A percentile compares a stretch with the other conserved stretches of the same genome.
phyloP scores from a whole-genome alignment of 495 filamentous ascomycete species.

The Penicillium cosmopolitanum region DNA sequence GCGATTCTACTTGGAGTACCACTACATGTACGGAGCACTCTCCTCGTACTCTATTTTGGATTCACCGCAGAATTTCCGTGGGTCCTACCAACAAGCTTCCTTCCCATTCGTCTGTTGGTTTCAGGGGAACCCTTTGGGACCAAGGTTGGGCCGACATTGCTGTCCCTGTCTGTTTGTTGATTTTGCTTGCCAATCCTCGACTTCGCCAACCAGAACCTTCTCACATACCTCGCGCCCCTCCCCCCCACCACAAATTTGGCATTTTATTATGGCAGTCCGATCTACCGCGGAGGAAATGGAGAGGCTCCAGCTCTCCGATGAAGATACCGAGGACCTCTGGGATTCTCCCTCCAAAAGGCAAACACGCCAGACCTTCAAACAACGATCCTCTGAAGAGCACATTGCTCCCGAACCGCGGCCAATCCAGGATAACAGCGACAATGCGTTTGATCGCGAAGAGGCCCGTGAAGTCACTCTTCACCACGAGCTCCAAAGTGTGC shows the following conservation, averaged over 20 bases:
- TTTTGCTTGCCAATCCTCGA: neutral
- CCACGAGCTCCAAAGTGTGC: conserved; percentile 78
- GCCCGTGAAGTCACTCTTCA: conserved; percentile 72
- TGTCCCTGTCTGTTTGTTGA: conserved; percentile 16
- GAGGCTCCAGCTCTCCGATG: conserved; percentile 60
- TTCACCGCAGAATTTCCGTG: too few relatives aligned
- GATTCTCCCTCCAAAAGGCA: conserved; percentile 65
- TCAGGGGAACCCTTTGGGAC: neutral
- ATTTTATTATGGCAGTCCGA: conserved; percentile 35
- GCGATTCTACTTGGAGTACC: too few relatives aligned
- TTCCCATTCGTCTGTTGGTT: neutral
- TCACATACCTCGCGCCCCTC: neutral
- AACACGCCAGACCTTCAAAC: conserved; percentile 25
- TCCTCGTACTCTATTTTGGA: too few relatives aligned
- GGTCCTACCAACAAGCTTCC: too few relatives aligned
- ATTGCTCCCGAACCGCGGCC: conserved; percentile 39
- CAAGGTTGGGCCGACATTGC: neutral
- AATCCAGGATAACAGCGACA: conserved; percentile 50
- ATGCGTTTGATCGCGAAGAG: conserved; percentile 67
- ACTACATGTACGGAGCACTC: too few relatives aligned
- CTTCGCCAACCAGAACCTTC: neutral
- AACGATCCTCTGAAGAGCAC: conserved; percentile 35
- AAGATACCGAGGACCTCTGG: conserved; percentile 71
- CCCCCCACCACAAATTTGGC: neutral
- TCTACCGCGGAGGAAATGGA: conserved; percentile 51